Evolutionary conservation across 345 rosid species (phyloP).

Genomic region (Citrus reticulata): DNA sequence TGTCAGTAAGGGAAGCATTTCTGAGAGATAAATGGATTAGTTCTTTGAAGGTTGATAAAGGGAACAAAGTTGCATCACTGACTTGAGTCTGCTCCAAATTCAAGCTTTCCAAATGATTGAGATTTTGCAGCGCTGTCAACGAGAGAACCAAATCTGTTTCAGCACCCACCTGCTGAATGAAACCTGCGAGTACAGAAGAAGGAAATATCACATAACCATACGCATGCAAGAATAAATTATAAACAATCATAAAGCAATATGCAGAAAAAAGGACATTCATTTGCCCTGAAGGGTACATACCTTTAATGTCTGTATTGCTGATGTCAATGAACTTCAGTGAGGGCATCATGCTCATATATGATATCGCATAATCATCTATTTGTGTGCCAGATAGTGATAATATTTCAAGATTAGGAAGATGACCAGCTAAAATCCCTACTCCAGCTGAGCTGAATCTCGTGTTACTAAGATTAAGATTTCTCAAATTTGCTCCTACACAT

Average conservation of each 20-base stretch:
- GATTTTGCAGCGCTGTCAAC: slow-evolving; percentile 47
- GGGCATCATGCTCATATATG: slow-evolving; percentile 57
- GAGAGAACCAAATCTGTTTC: slow-evolving; percentile 35
- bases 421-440: slow-evolving; percentile 51
- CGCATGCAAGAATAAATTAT: background rate
- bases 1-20: slow-evolving; percentile 67
- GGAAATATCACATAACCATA: background rate
- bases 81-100: slow-evolving; percentile 67
- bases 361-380: slow-evolving; percentile 57
- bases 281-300: slow-evolving; percentile 28
- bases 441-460: slow-evolving; percentile 74
- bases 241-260: background rate
- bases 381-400: slow-evolving; percentile 55
- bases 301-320: slow-evolving; percentile 67
- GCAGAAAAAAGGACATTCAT: background rate
- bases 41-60: slow-evolving; percentile 43
- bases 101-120: slow-evolving; percentile 47
- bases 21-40: slow-evolving; percentile 55
- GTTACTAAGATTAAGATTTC: slow-evolving; percentile 53
- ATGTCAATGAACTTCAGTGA: slow-evolving; percentile 61
- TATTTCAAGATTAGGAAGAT: slow-evolving; percentile 62
- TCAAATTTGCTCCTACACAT: slow-evolving; percentile 55
- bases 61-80: slow-evolving; percentile 49
- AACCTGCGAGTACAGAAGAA: slow-evolving; percentile 46
- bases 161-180: slow-evolving; percentile 30